Evolutionary conservation across 192 early-diverging fungal genomes (phyloP), one percentile per base, ranked within the genome.

Genomic region (Mortierella antarctica): DNA sequence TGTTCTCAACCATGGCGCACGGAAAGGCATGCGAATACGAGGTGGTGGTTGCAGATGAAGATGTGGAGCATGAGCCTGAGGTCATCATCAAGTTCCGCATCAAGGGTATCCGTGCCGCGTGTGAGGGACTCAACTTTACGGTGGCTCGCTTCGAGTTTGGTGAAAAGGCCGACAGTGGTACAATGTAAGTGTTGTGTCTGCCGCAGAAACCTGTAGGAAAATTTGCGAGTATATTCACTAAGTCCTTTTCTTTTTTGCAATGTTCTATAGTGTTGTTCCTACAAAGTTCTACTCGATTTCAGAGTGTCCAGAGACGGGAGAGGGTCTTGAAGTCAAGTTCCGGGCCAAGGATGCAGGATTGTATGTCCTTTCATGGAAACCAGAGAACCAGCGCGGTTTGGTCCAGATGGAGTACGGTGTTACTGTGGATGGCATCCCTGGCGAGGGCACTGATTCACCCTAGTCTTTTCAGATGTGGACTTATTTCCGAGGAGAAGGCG

Each of bases 381-480:
- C 77, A 6, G 77, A 80, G 42, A 67, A 21, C 21, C 60, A 64
- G 47, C 77, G 70, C 7, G 77, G 77, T 5, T 42, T 80, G 39
- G 70, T 72, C 8, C 77, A 80, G 60, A 72, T 80, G 65, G 77
- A 80, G 53, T 80, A 80, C 47, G 77, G 77, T 49, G 77, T 80
- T 49, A 52, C 51, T 6, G 70, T 80, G 17, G 77, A 72, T 61
- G 77, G 77, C 14, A 68, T 80, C 61, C 44, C 68, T 2, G 77
- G 77, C 15, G 77, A 80, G 52, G 66, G 58, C 23, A 39, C 67
- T 13, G 77, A 72, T 41, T 80, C 77, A 15, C 65, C 70, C 4
- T 80, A 65, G 40, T 62, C 59, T 6, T 31, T 31, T 31, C 31
- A 31, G 31, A 31, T 31, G 31, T 31, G 31, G 31, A 3, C 31